Evolutionary conservation across 306 rosid species (phyloP), one percentile per base, ranked within the genome.

Genomic region (Amphicarpaea edgeworthii): DNA sequence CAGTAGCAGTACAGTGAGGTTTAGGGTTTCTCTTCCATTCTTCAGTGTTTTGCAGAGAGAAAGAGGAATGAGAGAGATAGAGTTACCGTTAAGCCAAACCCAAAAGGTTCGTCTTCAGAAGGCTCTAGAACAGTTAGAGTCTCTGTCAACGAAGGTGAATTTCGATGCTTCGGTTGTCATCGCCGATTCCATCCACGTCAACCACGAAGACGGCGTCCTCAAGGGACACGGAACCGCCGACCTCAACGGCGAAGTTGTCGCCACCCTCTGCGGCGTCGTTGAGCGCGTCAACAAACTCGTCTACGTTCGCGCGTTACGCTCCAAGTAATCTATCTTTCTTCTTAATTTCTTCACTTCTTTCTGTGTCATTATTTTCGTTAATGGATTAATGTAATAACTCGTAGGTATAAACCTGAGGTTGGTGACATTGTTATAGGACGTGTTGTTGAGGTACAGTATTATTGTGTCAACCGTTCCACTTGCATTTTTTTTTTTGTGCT

Each of bases 211-310:
- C 65, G 92, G 86, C n/a, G 79, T 86, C 3, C 88, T 86, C 70
- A 86, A 86, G 90, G 98, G 96, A 46, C 97, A 95, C 34, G 98
- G 98, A 70, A 95, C 98, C 32, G 63, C 83, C 5, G 97, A 92
- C 28, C 83, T 86, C 47, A 66, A 89, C 37, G 96, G 95, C 3
- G 92, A 95, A 74, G 76, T 95, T 47, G 80, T 90, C 53, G 97
- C 98, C 71, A 89, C 96, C 9, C 50, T 92, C 67, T 92, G 98
- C 40, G 98, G 97, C 0, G 83, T 94, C 19, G 93, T 94, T 0
- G 95, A 92, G 88, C 93, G 98, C 1, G 93, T 94, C 21, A 91
- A 90, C 81, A 94, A 94, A 87, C 97, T 95, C 23, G 93, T 92
- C 32, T 95, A 92, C 80, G 97, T 95, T 17, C 97, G 97, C 40